Evolutionary conservation across 106 monocot genomes (phyloP).

Genomic region (Triglochin maritima): DNA sequence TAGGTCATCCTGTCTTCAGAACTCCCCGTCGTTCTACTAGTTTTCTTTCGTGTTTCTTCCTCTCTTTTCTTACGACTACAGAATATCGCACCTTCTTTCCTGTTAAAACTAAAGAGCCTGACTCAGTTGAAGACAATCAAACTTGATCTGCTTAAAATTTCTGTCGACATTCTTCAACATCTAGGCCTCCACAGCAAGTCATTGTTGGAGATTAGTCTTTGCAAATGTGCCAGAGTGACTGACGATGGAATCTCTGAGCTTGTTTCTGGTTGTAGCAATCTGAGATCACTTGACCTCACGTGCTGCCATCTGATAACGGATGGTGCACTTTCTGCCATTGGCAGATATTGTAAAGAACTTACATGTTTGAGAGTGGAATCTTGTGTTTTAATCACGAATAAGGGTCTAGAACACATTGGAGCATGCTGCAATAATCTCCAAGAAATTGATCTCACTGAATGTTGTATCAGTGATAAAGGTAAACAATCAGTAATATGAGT

Average conservation of each 20-base stretch:
- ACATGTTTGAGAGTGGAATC: conserved; percentile 54
- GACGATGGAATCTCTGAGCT: conserved; percentile 60
- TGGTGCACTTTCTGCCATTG: conserved; percentile 35
- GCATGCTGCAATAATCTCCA: conserved; percentile 32
- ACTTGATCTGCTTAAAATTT: conserved; percentile 57
- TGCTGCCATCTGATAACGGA: conserved; percentile 71
- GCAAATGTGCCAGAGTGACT: conserved; percentile 66
- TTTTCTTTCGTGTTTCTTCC: neutral
- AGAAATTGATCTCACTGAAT: conserved; percentile 89
- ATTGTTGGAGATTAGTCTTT: conserved; percentile 63
- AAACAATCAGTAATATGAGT: neutral
- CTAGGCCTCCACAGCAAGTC: conserved; percentile 48
- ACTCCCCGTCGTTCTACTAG: neutral
- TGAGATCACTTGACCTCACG: conserved; percentile 60
- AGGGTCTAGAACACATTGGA: conserved; percentile 48
- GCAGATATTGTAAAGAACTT: conserved; percentile 36
- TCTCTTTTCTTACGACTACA: conserved; percentile 19
- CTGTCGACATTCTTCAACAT: conserved; percentile 27
- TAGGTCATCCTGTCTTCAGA: conserved; percentile 14
- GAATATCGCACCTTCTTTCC: conserved; percentile 36
- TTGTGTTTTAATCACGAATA: conserved; percentile 51
- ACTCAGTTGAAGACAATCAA: conserved; percentile 32
- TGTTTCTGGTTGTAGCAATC: conserved; percentile 25
- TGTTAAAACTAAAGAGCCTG: conserved; percentile 41
- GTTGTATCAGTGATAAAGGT: conserved; percentile 53